Evolutionary conservation across 1,139 yeast genomes (phyloP), one percentile per base, ranked within the genome.

Genomic region (Schizosaccharomyces versatilis): DNA sequence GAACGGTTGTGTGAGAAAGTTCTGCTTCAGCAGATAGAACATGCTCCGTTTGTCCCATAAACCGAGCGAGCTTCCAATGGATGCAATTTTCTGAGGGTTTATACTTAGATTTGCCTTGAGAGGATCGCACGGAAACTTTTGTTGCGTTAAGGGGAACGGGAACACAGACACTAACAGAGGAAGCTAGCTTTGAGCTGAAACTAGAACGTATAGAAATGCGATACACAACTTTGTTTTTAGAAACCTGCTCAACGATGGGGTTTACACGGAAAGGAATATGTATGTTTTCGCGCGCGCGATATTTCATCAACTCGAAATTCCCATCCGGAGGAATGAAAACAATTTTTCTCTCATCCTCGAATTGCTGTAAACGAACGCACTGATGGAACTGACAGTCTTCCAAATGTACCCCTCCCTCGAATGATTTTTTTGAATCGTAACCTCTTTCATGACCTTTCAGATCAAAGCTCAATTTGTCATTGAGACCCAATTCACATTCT

Each of bases 241-340:
- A 81, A n/a, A 70, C 63, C 56, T 76, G 78, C 36, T 74, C 72
- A 2, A 82, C 76, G 52, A 73, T 66, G 1, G 93, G 82, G n/a
- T 73, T 69, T 10, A 85, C 74, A 55, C 73, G 72, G 66, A 86
- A 83, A 2, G 97, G 98, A 36, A 84, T 64, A 57, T 76, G 76
- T 59, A 80, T 69, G 61, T 79, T 78, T 61, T 78, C 76, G 1
- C 67, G 73, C 55, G 76, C 74, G 56, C 75, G 75, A 72, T 88
- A 88, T 52, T 79, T 71, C 93, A 90, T 81, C 57, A 90, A 74
- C 65, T 86, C 94, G 66, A 85, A 85, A 56, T 80, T 81, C 0
- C 97, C 97, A 68, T 88, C 97, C 0, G 97, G 95, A 6, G 95
- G 95, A 10, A 81, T 73, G 62, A 85, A 85, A 54, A 78, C 77